Conservation (phyloP, 202 grass and related monocot genomes). For the Schoenoplectus tabernaemontani region DNA sequence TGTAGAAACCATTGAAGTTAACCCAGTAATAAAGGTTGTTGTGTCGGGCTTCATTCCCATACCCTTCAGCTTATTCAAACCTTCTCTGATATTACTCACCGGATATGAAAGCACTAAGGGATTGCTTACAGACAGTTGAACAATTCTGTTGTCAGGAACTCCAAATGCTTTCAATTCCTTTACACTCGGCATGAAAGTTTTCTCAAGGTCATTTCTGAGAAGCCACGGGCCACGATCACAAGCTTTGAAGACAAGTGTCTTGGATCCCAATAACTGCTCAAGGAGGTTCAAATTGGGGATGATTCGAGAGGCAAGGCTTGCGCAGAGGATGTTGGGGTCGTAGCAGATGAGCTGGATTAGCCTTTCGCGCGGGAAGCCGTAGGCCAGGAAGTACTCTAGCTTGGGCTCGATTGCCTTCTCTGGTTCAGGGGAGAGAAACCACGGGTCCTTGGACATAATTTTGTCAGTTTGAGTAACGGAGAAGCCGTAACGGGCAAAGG, state of each 20-base stretch:
- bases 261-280: background rate
- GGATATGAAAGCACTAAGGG: background rate
- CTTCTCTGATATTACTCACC: background rate
- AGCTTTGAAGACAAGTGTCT: background rate
- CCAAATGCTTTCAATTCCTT: background rate
- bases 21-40: conserved; percentile 1
- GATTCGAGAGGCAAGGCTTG: background rate
- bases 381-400: no score
- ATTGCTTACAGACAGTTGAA: background rate
- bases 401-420: background rate
- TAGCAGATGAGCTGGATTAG: background rate
- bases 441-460: background rate
- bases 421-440: background rate
- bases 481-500: conserved; percentile 7
- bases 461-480: background rate
- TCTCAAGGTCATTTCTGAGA: background rate
- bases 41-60: conserved; percentile 14
- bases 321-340: background rate
- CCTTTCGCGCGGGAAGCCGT: background rate
- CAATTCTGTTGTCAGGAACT: background rate
- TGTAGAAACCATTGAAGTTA: background rate
- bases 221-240: background rate
- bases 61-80: conserved; percentile 3
- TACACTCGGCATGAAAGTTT: background rate
- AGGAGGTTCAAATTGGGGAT: conserved; percentile 2